phyloP scores from a whole-genome alignment of 305 asterid genomes.

The Fraxinus paxiana region DNA sequence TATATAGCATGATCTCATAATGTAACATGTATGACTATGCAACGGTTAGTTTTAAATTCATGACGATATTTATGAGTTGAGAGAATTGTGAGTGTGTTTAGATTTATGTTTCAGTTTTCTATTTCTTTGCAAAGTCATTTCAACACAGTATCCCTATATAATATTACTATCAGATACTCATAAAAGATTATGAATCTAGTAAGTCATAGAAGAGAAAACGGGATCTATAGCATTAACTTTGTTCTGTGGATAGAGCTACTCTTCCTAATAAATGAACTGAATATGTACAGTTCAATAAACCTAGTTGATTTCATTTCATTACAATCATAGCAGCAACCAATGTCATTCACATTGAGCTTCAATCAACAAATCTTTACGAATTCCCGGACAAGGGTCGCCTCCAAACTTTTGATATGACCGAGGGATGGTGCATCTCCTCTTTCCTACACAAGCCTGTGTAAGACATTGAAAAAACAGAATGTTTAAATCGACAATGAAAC shows the following conservation, averaged over 20 bases:
- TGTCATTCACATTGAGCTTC: constrained; percentile 50
- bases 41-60: neutral
- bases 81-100: neutral
- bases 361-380: constrained; percentile 38
- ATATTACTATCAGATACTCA: neutral
- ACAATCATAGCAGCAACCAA: neutral
- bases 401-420: constrained; percentile 41
- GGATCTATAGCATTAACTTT: neutral
- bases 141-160: neutral
- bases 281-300: neutral
- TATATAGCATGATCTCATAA: constrained; percentile 17
- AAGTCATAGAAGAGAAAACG: neutral
- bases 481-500: neutral
- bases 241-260: neutral
- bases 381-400: constrained; percentile 57
- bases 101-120: neutral
- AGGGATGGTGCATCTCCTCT: constrained; percentile 44
- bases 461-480: neutral
- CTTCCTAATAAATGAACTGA: neutral
- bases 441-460: constrained; percentile 59
- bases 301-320: neutral
- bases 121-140: neutral
- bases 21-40: neutral
- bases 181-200: neutral
- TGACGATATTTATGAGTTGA: neutral